Base-by-base conservation (phyloP, 768 basidiomycete species). In the Naganishia onofrii region DNA sequence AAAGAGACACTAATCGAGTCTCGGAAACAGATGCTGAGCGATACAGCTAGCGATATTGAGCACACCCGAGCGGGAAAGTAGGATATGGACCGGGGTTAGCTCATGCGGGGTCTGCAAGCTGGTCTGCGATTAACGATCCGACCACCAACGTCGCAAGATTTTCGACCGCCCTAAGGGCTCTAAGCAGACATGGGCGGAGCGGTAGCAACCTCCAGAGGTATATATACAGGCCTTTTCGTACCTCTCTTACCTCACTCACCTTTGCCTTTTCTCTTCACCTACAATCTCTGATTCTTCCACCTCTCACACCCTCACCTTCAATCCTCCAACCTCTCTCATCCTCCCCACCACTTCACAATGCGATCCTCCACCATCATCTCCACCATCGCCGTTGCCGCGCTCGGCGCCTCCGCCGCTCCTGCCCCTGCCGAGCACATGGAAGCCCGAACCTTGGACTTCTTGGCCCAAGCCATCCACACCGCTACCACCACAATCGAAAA, bases 351-450 rank as follows among this genome's bases (percentile, higher is more conserved):
- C 13, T 42, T 42, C 34, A 56, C 23, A 10, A 29, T 56, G 55
- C 55, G 55, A 56, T 28, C 55, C 21, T 56, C 55, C n/a, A 56
- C 55, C 31, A 19, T 56, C 55, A 4, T 56, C 55, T 56, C 55
- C 55, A 32, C 31, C 55, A 32, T 56, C 55, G 55, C 55, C 55
- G 55, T 56, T 29, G 55, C 29, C 29, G 55, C 31, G 29, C 19
- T 56, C 13, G 55, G 55, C 7, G 55, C 55, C 10, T 32, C 28
- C 2, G 55, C 55, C 31, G 55, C 55, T 32, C 55, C 55, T 32
- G 55, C 31, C 4, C 26, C 23, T 19, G 55, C 31, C 17, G 55
- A 56, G 55, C 5, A 42, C 7, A 42, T 42, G 42, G 42, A 42
- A 42, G 28, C 26, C 29, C 55, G 52, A 53, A 53, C 32, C 55